A percentile compares a stretch with the other conserved stretches of the same genome.
Evolutionary conservation across 2,329 filamentous ascomycete genomes (phyloP).

Genomic region (Davidsoniella eucalypti): DNA sequence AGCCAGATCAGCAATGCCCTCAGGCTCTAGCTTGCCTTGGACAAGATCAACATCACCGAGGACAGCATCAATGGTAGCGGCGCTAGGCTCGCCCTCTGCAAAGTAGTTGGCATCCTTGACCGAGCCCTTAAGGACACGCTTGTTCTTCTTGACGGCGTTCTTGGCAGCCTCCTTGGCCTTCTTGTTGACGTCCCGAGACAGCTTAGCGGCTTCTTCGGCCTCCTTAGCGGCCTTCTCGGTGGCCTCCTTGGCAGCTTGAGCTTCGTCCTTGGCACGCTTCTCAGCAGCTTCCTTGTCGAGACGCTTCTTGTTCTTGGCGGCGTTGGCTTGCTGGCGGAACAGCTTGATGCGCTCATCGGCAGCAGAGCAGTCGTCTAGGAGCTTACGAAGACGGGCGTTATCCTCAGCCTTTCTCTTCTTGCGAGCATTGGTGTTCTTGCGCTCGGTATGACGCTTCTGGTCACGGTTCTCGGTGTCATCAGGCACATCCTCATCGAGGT

Average conservation of each 20-base stretch:
- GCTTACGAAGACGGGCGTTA: conserved; percentile 70
- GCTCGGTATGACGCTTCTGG: conserved; percentile 95
- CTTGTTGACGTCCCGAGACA: conserved; percentile 66
- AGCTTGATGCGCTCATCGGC: conserved; percentile 92
- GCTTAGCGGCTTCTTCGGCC: conserved; percentile 75
- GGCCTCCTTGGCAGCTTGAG: conserved; percentile 65
- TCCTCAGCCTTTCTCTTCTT: conserved; percentile 99
- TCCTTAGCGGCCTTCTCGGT: conserved; percentile 67
- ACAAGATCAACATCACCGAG: conserved; percentile 74
- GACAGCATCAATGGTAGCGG: conserved; percentile 64
- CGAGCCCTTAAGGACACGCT: conserved; percentile 82
- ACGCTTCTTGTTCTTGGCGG: conserved; percentile 90
- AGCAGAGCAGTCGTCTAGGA: conserved; percentile 74
- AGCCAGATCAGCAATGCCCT: conserved; percentile 75
- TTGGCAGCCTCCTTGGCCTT: conserved; percentile 98
- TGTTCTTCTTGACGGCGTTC: conserved; percentile 99
- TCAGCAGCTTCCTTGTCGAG: conserved; percentile 82
- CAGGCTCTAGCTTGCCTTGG: conserved; percentile 74
- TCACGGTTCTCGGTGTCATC: conserved; percentile 98
- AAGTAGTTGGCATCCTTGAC: conserved; percentile 99
- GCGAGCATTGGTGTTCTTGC: conserved; percentile 93
- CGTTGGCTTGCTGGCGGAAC: conserved; percentile 83
- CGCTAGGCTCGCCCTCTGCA: conserved; percentile 50
- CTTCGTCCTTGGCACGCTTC: conserved; percentile 74
- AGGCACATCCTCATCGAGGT: conserved; percentile 95